These are phyloP conservation scores for Hemisphaericaspora nanyangensis DNA, from an alignment of 805 yeast genomes.

Conservation along the genomic window DNA sequence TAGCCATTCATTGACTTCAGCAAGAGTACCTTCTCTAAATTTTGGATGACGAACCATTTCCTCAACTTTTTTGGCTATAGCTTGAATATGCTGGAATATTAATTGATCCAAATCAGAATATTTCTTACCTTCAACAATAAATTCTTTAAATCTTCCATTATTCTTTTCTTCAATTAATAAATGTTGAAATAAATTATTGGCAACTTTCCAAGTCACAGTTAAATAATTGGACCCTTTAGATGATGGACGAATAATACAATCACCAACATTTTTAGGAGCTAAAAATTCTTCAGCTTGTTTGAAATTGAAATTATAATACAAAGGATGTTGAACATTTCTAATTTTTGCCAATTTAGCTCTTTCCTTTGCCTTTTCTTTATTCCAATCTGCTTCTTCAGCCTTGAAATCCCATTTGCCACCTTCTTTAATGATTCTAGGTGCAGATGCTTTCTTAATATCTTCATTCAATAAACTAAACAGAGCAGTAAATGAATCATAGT, in stretches of 20 bases:
- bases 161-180: conserved; percentile 77
- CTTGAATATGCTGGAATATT: conserved; percentile 80
- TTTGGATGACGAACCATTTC: conserved; percentile 85
- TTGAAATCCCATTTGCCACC: conserved; percentile 75
- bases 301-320: conserved; percentile 77
- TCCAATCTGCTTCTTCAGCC: conserved; percentile 65
- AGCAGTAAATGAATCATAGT: conserved; percentile 72
- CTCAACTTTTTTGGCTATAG: conserved; percentile 76
- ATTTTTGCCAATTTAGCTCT: conserved; percentile 64
- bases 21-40: conserved; percentile 73
- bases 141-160: conserved; percentile 56
- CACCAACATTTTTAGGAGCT: conserved; percentile 87
- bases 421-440: conserved; percentile 47
- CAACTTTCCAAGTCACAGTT: conserved; percentile 95
- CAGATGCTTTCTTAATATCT: conserved; percentile 55
- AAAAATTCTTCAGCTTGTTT: conserved; percentile 90
- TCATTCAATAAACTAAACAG: conserved; percentile 66
- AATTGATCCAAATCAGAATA: conserved; percentile 92
- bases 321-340: conserved; percentile 86
- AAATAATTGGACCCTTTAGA: conserved; percentile 84
- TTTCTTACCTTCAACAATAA: conserved; percentile 61
- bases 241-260: conserved; percentile 90
- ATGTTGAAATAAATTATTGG: conserved; percentile 87
- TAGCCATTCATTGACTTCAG: conserved; percentile 82
- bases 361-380: conserved; percentile 54